These are phyloP conservation scores for Parmelia sp. DNA, from an alignment of 495 filamentous ascomycete genomes.

Conservation along the genomic window DNA sequence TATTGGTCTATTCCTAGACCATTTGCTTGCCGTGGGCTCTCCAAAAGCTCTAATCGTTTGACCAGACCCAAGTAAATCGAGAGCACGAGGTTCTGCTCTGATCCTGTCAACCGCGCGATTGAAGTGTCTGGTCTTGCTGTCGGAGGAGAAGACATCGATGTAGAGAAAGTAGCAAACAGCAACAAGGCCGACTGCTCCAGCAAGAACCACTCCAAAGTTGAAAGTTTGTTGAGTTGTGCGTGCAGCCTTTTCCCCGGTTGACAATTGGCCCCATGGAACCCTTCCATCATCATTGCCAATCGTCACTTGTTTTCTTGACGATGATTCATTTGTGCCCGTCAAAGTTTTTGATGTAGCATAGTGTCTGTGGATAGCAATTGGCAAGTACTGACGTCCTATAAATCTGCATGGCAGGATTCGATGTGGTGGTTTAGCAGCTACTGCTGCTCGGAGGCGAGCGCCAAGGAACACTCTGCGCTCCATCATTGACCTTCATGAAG, in stretches of 20 bases:
- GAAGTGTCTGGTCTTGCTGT: slow-evolving; percentile 81
- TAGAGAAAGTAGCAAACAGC: slow-evolving; percentile 74
- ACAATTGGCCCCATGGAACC: slow-evolving; percentile 73
- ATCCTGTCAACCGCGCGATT: slow-evolving; percentile 80
- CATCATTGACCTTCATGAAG: background rate
- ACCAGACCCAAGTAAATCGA: slow-evolving; percentile 65
- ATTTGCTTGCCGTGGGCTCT: slow-evolving; percentile 73
- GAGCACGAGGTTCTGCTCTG: slow-evolving; percentile 61
- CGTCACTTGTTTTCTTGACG: slow-evolving; percentile 60
- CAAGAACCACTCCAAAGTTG: slow-evolving; percentile 71
- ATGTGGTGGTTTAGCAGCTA: background rate
- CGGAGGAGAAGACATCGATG: slow-evolving; percentile 76
- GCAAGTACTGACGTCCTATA: background rate
- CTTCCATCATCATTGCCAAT: slow-evolving; percentile 75
- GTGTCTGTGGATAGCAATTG: slow-evolving; percentile 1
- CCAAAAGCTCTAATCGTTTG: slow-evolving; percentile 77
- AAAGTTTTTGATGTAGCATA: slow-evolving; percentile 52
- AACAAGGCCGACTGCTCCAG: slow-evolving; percentile 71
- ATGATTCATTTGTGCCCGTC: slow-evolving; percentile 14
- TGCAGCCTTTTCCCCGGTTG: slow-evolving; percentile 66
- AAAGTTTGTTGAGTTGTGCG: slow-evolving; percentile 85
- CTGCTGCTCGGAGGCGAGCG: background rate
- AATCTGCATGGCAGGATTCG: background rate
- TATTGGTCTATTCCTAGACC: slow-evolving; percentile 79
- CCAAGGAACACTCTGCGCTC: background rate